Evolutionary conservation across 1,284 basidiomycete species (phyloP).

Genomic region (Ceratobasidium papillatum): DNA sequence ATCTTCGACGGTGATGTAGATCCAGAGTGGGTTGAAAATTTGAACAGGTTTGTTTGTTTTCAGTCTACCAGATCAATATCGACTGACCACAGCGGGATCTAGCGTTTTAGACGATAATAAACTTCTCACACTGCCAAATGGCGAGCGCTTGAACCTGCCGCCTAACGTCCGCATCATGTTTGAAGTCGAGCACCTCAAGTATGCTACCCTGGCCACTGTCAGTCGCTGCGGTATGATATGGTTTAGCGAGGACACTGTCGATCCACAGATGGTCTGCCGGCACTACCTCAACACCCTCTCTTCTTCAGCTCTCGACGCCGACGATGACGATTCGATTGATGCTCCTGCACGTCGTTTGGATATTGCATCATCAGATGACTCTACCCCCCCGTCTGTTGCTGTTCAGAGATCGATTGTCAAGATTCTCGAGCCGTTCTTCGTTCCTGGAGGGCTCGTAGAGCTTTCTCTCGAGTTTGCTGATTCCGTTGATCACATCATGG

Average conservation of each 20-base stretch:
- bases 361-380: slow-evolving; percentile 58
- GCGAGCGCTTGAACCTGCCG: slow-evolving; percentile 96
- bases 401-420: slow-evolving; percentile 83
- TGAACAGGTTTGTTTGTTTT: slow-evolving; percentile 81
- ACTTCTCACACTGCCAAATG: slow-evolving; percentile 95
- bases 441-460: slow-evolving; percentile 81
- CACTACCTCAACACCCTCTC: slow-evolving; percentile 87
- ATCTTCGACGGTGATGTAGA: slow-evolving; percentile 99
- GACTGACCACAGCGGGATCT: slow-evolving; percentile 9
- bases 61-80: background rate
- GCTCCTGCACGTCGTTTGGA: slow-evolving; percentile 64
- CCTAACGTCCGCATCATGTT: slow-evolving; percentile 99
- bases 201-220: slow-evolving; percentile 97
- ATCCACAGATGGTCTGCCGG: slow-evolving; percentile 89
- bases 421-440: slow-evolving; percentile 85
- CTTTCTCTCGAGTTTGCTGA: slow-evolving; percentile 82
- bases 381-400: slow-evolving; percentile 69
- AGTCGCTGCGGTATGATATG: slow-evolving; percentile 99
- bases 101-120: slow-evolving; percentile 99
- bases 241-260: slow-evolving; percentile 97
- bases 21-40: slow-evolving; percentile 99
- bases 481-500: slow-evolving; percentile 96
- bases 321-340: slow-evolving; percentile 85
- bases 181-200: slow-evolving; percentile 97
- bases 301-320: slow-evolving; percentile 83